Conservation (phyloP, 768 basidiomycete species). For the Amyloporia xantha region DNA sequence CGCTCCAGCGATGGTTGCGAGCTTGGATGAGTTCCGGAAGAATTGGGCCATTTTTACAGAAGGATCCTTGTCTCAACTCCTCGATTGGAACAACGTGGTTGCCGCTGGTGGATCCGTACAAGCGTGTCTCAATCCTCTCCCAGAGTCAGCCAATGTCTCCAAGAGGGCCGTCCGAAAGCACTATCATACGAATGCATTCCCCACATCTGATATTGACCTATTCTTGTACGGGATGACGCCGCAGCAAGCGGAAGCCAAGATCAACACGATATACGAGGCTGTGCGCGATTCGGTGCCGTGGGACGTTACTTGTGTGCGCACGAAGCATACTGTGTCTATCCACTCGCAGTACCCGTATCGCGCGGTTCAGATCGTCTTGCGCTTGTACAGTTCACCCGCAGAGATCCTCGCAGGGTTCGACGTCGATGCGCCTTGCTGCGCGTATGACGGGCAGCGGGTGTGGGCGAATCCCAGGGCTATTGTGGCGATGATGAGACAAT, state of each 20-base stretch:
- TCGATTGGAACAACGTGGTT: slow-evolving; percentile 58
- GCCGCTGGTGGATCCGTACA: slow-evolving; percentile 57
- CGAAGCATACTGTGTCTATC: slow-evolving; percentile 60
- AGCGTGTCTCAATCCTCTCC: slow-evolving; percentile 48
- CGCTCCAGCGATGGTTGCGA: slow-evolving; percentile 38
- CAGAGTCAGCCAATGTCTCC: slow-evolving; percentile 40
- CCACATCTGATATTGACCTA: slow-evolving; percentile 57
- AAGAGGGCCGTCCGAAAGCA: slow-evolving; percentile 53
- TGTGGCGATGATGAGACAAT: slow-evolving; percentile 59
- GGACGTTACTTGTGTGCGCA: slow-evolving; percentile 62
- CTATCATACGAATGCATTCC: slow-evolving; percentile 48
- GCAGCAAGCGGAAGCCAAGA: slow-evolving; percentile 58
- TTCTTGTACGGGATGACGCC: slow-evolving; percentile 55
- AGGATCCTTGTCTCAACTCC: slow-evolving; percentile 50
- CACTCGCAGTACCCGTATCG: slow-evolving; percentile 62
- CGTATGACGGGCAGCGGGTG: slow-evolving; percentile 47
- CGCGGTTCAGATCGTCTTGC: slow-evolving; percentile 59
- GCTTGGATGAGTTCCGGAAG: slow-evolving; percentile 53
- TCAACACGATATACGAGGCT: slow-evolving; percentile 51
- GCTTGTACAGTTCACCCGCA: slow-evolving; percentile 55
- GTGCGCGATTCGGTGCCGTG: slow-evolving; percentile 60
- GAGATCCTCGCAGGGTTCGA: slow-evolving; percentile 66
- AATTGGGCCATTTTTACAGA: slow-evolving; percentile 62
- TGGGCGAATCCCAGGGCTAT: slow-evolving; percentile 56
- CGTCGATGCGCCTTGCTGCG: slow-evolving; percentile 57